A percentile compares a stretch with the other conserved stretches of the same genome.
Conservation (phyloP, 2,329 filamentous ascomycete genomes). For the Sordariomycetes sp. region DNA sequence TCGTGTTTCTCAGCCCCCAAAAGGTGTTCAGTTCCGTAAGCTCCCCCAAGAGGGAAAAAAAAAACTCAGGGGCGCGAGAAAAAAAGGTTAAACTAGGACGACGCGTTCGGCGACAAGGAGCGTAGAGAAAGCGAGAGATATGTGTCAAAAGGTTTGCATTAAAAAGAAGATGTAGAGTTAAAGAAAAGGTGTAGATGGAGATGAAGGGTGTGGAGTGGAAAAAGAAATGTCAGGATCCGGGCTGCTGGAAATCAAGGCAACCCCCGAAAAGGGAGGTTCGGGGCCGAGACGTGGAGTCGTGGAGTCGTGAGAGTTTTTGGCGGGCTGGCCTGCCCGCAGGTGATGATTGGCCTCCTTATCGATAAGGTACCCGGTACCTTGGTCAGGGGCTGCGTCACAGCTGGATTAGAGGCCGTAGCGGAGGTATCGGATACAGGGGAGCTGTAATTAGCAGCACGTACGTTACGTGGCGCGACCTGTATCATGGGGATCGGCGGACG, state of each 20-base stretch:
- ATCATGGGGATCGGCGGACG: neutral
- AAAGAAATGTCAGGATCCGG: neutral
- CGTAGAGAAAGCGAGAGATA: neutral
- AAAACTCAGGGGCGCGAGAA: neutral
- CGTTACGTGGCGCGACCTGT: neutral
- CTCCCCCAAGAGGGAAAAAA: neutral
- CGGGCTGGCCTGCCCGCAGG: neutral
- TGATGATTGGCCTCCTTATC: conserved; percentile 4
- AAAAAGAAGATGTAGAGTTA: neutral
- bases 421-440: neutral
- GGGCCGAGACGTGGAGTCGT: neutral
- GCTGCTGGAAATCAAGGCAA: neutral
- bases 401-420: neutral
- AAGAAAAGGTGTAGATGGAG: neutral
- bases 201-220: neutral
- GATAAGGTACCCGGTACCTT: neutral
- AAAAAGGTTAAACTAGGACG: neutral
- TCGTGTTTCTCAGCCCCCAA: neutral
- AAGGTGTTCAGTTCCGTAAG: neutral
- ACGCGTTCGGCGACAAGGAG: neutral
- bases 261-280: neutral
- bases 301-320: neutral
- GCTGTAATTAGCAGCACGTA: neutral
- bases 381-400: neutral
- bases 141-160: neutral